These are phyloP conservation scores for Trypanosoma caninum DNA, from an alignment of 208 protist species.

Conservation along the genomic window DNA sequence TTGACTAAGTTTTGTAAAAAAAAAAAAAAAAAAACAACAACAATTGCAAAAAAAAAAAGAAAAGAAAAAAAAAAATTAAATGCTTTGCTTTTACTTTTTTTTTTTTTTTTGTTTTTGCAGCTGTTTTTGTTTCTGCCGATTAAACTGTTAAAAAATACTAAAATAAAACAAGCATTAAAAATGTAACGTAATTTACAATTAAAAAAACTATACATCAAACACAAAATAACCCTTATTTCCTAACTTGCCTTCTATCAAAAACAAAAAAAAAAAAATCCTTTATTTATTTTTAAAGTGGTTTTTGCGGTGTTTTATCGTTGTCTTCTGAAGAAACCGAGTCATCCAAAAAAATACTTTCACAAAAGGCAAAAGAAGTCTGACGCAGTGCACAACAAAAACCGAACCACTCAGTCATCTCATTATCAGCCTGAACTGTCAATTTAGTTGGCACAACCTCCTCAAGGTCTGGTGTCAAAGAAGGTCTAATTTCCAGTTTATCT, in stretches of 20 bases:
- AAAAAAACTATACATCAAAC: background rate
- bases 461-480: background rate
- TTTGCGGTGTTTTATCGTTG: background rate
- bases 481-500: background rate
- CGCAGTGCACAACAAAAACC: conserved; percentile 51
- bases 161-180: no score
- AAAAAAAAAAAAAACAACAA: conserved; percentile 5
- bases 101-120: no score
- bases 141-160: no score
- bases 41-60: background rate
- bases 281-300: background rate
- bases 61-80: conserved; percentile 7
- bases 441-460: conserved; percentile 17
- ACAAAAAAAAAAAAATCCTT: conserved; percentile 2
- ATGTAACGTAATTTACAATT: background rate
- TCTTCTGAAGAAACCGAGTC: background rate
- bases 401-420: conserved; percentile 72
- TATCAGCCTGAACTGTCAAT: conserved; percentile 30
- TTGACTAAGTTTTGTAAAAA: no score
- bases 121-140: no score
- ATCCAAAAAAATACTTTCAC: conserved; percentile 37
- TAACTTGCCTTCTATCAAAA: background rate
- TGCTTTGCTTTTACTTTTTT: background rate
- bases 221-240: background rate
- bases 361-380: conserved; percentile 26